Conservation (phyloP, 2,329 filamentous ascomycete genomes). For the Aurifilum marmelostoma region DNA sequence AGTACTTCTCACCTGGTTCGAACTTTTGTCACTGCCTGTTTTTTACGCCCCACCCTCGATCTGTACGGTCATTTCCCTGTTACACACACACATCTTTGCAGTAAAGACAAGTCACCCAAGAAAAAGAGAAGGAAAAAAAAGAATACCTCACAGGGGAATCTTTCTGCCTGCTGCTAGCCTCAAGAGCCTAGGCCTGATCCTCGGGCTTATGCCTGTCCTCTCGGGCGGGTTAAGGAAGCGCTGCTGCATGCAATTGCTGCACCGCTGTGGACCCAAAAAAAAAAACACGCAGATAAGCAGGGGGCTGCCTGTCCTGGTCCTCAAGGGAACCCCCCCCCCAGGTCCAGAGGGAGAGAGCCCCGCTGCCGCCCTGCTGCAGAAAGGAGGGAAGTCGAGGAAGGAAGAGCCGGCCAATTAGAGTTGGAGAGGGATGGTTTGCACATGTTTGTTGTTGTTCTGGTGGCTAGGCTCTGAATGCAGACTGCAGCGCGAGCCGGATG, state of each 20-base stretch:
- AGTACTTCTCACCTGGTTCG: background rate
- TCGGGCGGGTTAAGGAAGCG: background rate
- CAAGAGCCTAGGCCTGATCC: background rate
- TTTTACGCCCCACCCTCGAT: no score
- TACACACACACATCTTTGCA: no score
- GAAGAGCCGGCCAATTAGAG: no score
- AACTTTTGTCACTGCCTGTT: background rate
- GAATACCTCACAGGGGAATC: background rate
- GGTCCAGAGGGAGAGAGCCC: background rate
- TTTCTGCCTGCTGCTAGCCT: background rate
- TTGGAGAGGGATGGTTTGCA: background rate
- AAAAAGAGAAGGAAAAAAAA: background rate
- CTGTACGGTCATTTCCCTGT: no score
- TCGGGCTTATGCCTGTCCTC: background rate
- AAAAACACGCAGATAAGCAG: background rate
- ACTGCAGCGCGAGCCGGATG: conserved; percentile 1
- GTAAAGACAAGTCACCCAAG: no score
- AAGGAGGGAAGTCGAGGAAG: background rate
- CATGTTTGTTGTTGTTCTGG: background rate
- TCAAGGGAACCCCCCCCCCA: background rate
- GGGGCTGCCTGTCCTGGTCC: background rate
- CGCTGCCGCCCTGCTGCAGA: background rate
- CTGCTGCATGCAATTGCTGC: conserved; percentile 4
- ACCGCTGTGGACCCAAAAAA: background rate
- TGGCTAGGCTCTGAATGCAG: background rate